phyloP scores from a whole-genome alignment of 805 yeast species.

The Teunomyces stri region DNA sequence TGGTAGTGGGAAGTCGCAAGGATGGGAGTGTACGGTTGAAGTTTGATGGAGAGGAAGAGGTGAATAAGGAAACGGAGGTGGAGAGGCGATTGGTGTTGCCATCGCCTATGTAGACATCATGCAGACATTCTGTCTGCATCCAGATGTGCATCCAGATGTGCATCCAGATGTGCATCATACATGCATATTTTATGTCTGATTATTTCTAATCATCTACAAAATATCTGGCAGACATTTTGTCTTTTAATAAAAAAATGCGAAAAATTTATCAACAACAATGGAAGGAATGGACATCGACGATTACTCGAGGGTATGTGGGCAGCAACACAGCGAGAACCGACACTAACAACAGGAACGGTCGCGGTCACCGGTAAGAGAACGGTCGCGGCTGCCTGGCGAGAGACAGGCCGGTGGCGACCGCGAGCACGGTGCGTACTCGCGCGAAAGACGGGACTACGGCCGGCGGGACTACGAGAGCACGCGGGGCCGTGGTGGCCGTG shows the following conservation, averaged over 20 bases:
- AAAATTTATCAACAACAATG: conserved; percentile 30
- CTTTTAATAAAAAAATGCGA: background rate
- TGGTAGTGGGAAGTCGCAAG: conserved; percentile 72
- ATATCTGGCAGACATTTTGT: background rate
- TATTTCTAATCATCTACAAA: too few species aligned
- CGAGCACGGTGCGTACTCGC: conserved; percentile 12
- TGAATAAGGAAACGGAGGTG: conserved; percentile 91
- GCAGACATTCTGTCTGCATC: background rate
- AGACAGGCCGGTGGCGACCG: background rate
- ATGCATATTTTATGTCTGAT: background rate
- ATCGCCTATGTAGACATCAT: conserved; percentile 41
- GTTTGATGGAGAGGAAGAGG: conserved; percentile 98
- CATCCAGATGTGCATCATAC: background rate
- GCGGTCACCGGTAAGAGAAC: conserved; percentile 25
- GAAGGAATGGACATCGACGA: conserved; percentile 65
- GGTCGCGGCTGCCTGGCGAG: conserved; percentile 10
- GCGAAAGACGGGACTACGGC: conserved; percentile 5
- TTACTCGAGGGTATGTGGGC: conserved; percentile 53
- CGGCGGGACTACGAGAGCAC: conserved; percentile 3
- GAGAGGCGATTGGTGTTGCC: conserved; percentile 81
- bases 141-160: background rate
- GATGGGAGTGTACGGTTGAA: conserved; percentile 75
- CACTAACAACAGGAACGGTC: conserved; percentile 22
- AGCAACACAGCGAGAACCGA: conserved; percentile 1
- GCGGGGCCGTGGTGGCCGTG: conserved; percentile 13